These are phyloP conservation scores for Phytophthora aleatoria DNA, from an alignment of 352 stramenopile species.

Conservation along the genomic window DNA sequence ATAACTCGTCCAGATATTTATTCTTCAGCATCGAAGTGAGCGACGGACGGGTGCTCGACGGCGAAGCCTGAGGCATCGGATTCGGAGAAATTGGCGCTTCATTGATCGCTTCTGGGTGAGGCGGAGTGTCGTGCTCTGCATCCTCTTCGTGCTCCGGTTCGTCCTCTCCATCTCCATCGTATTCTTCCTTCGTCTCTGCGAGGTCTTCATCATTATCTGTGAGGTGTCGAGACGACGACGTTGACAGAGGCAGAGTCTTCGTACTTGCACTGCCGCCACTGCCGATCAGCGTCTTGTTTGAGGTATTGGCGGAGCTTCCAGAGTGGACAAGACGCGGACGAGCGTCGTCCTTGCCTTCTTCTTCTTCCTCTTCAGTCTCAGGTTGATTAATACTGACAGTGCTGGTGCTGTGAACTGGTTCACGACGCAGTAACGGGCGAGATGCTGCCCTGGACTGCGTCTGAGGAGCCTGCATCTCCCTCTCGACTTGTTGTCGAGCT, in stretches of 20 bases:
- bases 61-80: constrained; percentile 11
- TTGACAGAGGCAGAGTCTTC: background rate
- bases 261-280: constrained; percentile 8
- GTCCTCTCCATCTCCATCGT: constrained; percentile 37
- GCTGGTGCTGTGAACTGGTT: constrained; percentile 37
- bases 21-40: constrained; percentile 65
- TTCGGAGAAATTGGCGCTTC: constrained; percentile 10
- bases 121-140: background rate
- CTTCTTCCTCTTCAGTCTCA: constrained; percentile 30
- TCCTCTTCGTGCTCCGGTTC: constrained; percentile 24
- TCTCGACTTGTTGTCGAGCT: constrained; percentile 24
- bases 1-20: constrained; percentile 63
- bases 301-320: constrained; percentile 44
- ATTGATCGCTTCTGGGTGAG: background rate
- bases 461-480: constrained; percentile 16
- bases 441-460: constrained; percentile 24
- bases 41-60: constrained; percentile 33
- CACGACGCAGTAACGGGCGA: constrained; percentile 25
- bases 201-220: constrained; percentile 3
- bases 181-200: constrained; percentile 2
- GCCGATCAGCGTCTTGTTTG: constrained; percentile 37
- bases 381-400: constrained; percentile 29
- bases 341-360: constrained; percentile 36
- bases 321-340: constrained; percentile 36
- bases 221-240: constrained; percentile 4